phyloP scores from a whole-genome alignment of 495 filamentous ascomycete species.

The Schizothecium vesticola region DNA sequence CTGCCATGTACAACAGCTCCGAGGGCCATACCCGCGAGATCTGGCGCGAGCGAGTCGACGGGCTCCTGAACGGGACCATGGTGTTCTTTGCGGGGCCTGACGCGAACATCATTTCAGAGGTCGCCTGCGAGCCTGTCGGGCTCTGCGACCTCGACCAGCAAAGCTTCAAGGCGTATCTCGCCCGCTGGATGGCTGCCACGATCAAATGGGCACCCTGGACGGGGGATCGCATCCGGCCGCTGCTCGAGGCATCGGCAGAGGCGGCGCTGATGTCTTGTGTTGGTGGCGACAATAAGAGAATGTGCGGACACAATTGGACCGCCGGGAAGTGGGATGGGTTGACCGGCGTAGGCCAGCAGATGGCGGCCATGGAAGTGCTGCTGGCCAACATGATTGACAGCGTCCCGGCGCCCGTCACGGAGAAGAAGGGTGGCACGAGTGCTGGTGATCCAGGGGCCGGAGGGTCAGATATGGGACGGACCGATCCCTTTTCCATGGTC shows the following conservation, averaged over 20 bases:
- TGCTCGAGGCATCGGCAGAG: constrained; percentile 55
- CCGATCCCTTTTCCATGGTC: constrained; percentile 16
- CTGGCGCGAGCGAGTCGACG: constrained; percentile 50
- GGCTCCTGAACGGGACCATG: constrained; percentile 45
- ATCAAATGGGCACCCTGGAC: constrained; percentile 67
- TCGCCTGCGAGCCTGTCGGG: constrained; percentile 61
- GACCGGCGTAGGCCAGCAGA: constrained; percentile 62
- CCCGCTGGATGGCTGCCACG: constrained; percentile 68
- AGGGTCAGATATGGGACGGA: constrained; percentile 32
- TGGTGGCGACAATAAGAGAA: constrained; percentile 51
- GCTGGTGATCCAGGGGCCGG: constrained; percentile 66
- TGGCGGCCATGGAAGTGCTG: constrained; percentile 64
- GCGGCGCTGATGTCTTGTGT: constrained; percentile 64
- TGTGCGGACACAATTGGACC: constrained; percentile 71
- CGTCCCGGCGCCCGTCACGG: constrained; percentile 51
- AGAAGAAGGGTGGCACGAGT: constrained; percentile 68
- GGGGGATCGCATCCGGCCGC: constrained; percentile 52
- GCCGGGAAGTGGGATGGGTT: constrained; percentile 48
- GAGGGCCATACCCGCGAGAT: constrained; percentile 36
- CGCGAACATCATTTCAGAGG: constrained; percentile 58
- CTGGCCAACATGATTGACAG: constrained; percentile 53
- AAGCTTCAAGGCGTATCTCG: constrained; percentile 74
- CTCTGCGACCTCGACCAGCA: constrained; percentile 68
- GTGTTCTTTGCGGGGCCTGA: constrained; percentile 48
- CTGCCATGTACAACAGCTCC: constrained; percentile 63